Evolutionary conservation across 2,329 filamentous ascomycete genomes (phyloP), one percentile per base, ranked within the genome.

Genomic region (Pseudogymnoascus sp.): DNA sequence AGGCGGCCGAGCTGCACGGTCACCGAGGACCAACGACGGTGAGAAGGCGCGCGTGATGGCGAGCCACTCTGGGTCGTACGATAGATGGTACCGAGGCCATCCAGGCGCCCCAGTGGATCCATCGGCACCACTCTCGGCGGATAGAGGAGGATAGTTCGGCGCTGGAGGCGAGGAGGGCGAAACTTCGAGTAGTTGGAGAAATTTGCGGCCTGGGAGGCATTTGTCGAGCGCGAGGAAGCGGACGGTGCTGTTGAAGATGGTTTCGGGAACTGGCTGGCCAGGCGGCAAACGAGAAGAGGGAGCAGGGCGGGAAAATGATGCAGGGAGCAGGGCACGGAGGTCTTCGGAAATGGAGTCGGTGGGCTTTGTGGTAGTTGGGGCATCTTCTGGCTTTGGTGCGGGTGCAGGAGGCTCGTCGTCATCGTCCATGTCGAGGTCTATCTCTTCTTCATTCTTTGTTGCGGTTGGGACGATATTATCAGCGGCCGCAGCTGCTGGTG

Each of bases 51-150:
- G 89, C 11, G 88, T 93, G 66, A 99, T 97, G 43, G 95, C 89
- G 6, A 99, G 86, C 93, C 93, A 99, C 77, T 99, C 95, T 9
- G 88, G 85, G 74, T 99, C 95, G 72, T 99, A 97, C 58, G 86
- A 79, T 0, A 97, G 11, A 31, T 37, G 37, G 61, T 62, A 63
- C 18, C 37, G 59, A 28, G 35, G 61, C 31, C 61, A 31, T 3
- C 23, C 12, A 11, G 61, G 2, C 14, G 43, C 31, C 4, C 49
- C 37, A 11, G 61, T 35, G 4, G 43, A 37, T 1, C 49, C 37
- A 60, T 41, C 38, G 2, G 28, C 49, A 16, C 18, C 35, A 16
- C 28, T 37, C 49, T 59, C 61, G 7, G 25, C 37, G 45, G 43
- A 45, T 7, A 45, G 41, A 12, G 64, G 66, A 49, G 67, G 69